Base-by-base conservation (phyloP, 805 yeast genomes). In the Saccharomycodes ludwigii region DNA sequence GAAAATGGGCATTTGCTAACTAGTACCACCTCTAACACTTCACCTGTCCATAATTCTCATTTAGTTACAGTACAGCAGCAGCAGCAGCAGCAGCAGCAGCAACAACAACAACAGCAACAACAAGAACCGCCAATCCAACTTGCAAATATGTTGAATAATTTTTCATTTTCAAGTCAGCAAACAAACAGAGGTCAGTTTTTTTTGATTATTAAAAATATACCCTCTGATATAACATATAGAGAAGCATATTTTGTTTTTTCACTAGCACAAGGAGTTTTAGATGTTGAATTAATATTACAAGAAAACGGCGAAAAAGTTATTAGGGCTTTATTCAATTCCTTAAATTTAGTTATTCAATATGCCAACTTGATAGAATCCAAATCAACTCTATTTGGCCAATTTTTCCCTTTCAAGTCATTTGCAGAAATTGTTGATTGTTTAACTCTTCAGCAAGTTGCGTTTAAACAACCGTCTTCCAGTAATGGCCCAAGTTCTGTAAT, bases 161-260 rank as follows among this genome's bases (percentile, higher is more conserved):
- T n/a, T n/a, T n/a, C n/a, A n/a, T n/a, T n/a, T n/a, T n/a, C n/a
- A n/a, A n/a, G n/a, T n/a, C n/a, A n/a, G n/a, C n/a, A n/a, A n/a
- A n/a, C n/a, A n/a, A n/a, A n/a, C n/a, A n/a, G n/a, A 15, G 47
- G 48, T n/a, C 41, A 45, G 11, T 53, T 41, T 27, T 24, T 43
- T 48, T 41, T 73, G 27, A 63, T 58, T 38, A 47, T 79, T 31
- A 59, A 61, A 41, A 76, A 76, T 45, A 47, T 76, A 9, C 91
- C 93, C 6, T 42, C 54, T 4, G 84, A 80, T 53, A 58, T 79
- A 18, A 52, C 80, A 2, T 41, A 64, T 21, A 66, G 91, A 50
- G 93, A 80, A 50, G 75, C 81, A 2, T 61, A 68, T 30, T 61
- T 76, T 11, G 64, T 80, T 6, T 80, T 80, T 48, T 68, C 88